These are phyloP conservation scores for Simmondsia chinensis DNA, from an alignment of 148 eudicot species.

Conservation along the genomic window DNA sequence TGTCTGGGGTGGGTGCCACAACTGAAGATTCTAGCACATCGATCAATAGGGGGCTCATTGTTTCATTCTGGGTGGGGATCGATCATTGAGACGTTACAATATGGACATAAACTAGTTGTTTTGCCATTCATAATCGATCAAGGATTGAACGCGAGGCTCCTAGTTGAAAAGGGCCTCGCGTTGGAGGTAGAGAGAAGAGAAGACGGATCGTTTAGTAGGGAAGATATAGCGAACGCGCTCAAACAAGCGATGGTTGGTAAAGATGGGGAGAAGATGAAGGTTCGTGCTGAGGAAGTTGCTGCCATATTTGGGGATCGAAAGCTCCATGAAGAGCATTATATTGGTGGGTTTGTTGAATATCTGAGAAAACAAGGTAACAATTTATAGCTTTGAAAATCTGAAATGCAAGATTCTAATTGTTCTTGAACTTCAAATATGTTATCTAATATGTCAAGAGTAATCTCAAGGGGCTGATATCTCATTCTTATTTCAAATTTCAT, in stretches of 20 bases:
- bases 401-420: too few species aligned
- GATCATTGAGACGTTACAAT: slow-evolving; percentile 10
- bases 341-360: slow-evolving; percentile 6
- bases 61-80: slow-evolving; percentile 30
- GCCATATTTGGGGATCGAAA: slow-evolving; percentile 2
- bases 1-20: slow-evolving; percentile 24
- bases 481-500: too few species aligned
- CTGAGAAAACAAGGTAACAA: too few species aligned
- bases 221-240: slow-evolving; percentile 4
- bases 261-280: slow-evolving; percentile 9
- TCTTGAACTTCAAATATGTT: too few species aligned
- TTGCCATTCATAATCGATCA: slow-evolving; percentile 19
- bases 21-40: slow-evolving; percentile 19
- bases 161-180: slow-evolving; percentile 23
- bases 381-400: too few species aligned
- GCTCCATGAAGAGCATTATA: slow-evolving; percentile 6
- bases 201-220: slow-evolving; percentile 8
- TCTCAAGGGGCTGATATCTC: too few species aligned
- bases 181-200: slow-evolving; percentile 19
- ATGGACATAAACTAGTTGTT: slow-evolving; percentile 12
- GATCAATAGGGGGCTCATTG: slow-evolving; percentile 12
- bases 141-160: slow-evolving; percentile 19
- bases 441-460: too few species aligned
- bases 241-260: slow-evolving; percentile 9
- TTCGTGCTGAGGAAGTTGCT: slow-evolving; percentile 1